These are phyloP conservation scores for Perilla frutescens DNA, from an alignment of 257 asterid species.

Conservation along the genomic window DNA sequence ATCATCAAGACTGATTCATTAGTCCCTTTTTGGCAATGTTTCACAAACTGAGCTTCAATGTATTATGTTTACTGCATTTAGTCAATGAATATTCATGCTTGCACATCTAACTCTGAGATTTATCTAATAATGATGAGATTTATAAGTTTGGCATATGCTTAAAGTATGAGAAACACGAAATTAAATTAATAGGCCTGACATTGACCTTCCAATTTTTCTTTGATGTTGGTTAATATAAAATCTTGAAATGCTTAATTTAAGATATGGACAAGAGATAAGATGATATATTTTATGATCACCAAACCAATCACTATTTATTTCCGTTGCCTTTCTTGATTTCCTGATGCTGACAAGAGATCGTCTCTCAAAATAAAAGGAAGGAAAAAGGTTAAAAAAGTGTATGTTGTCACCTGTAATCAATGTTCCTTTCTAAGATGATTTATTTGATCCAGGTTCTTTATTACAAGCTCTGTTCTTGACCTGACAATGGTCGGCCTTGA, in stretches of 20 bases:
- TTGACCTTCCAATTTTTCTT: neutral
- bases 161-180: neutral
- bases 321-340: neutral
- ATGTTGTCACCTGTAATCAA: neutral
- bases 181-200: neutral
- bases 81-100: neutral
- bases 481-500: conserved; percentile 96
- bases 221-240: conserved; percentile 3
- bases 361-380: neutral
- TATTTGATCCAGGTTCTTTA: conserved; percentile 74
- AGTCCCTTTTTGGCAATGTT: neutral
- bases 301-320: neutral
- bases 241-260: conserved; percentile 1
- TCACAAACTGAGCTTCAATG: neutral
- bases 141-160: conserved; percentile 25
- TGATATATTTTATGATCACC: conserved; percentile 10
- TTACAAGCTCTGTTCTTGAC: conserved; percentile 95
- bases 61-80: neutral
- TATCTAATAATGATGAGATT: neutral
- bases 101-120: conserved; percentile 21
- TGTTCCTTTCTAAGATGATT: conserved; percentile 25
- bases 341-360: neutral
- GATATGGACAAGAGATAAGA: neutral
- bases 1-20: neutral
- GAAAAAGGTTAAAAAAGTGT: neutral